These are phyloP conservation scores for Plasmodium cynomolgi DNA, from an alignment of 169 alveolate genomes.

Conservation along the genomic window DNA sequence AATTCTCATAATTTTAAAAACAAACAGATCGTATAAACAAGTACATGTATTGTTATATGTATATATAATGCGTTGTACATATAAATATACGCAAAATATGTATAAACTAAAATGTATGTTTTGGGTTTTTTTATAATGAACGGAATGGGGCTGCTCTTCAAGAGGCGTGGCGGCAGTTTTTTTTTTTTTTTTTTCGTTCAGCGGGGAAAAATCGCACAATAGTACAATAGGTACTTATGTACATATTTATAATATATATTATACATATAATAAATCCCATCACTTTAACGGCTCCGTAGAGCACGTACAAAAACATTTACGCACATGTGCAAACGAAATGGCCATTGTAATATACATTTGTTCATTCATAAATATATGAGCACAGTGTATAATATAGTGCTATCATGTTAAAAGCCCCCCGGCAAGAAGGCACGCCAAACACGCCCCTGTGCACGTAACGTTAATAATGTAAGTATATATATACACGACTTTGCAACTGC, in stretches of 20 bases:
- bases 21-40: background rate
- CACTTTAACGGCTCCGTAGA: background rate
- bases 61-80: background rate
- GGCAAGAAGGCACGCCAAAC: background rate
- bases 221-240: background rate
- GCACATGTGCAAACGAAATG: background rate
- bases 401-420: background rate
- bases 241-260: background rate
- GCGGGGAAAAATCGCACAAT: background rate
- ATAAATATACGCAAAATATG: background rate
- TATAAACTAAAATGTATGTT: background rate
- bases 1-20: background rate
- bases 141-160: background rate
- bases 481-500: background rate
- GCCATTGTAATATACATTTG: background rate
- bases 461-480: background rate
- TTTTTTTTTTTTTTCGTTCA: background rate
- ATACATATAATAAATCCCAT: background rate
- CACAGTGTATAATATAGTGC: background rate
- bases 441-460: background rate
- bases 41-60: background rate
- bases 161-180: background rate
- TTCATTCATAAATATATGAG: background rate
- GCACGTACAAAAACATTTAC: background rate
- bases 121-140: background rate